Evolutionary conservation across 768 basidiomycete genomes (phyloP), one percentile per base, ranked within the genome.

Genomic region (Leccinum boreale): DNA sequence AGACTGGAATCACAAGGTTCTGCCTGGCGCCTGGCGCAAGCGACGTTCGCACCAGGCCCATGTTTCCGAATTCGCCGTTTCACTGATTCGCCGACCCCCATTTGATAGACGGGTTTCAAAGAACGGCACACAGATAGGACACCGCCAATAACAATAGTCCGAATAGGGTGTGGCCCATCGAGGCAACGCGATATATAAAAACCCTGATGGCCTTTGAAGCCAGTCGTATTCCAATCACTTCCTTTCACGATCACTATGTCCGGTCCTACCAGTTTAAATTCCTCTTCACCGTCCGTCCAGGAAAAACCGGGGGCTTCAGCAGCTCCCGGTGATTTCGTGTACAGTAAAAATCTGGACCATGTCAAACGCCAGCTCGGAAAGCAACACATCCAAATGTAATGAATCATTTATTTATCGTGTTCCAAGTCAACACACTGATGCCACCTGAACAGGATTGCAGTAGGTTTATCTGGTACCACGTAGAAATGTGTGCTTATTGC

Each of bases 311-410:
- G 14, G 3, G 26, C 19, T 12, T 24, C 29, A 17, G 11, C 42
- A 1, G 35, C 39, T 0, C 19, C 52, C 47, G 59, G 56, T 44
- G 33, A 56, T 33, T 68, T 68, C 17, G 51, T 57, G 15, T 68
- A 65, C 52, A 48, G 28, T 19, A 29, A 52, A 35, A 46, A 48
- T 24, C 57, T 62, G 5, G 66, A 67, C 50, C 9, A 57, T 46
- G 65, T 67, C 45, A 52, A 63, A 35, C 67, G 63, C 21, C 56
- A 56, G 50, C 58, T 68, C 31, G 61, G 67, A 33, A 59, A 51
- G 29, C 60, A 62, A 23, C 66, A 65, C 35, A 63, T 68, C 21
- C 60, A 63, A 28, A 67, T 68, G 67, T 63, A 52, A 51, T 33
- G 9, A 11, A 5, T 31, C 29, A 29, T 31, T 48, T 42, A 33